Percentiles rank a stretch among this genome's conserved stretches.
Evolutionary conservation across 2,329 filamentous ascomycete genomes (phyloP).

Genomic region (Stagonosporopsis cucurbitacearum): DNA sequence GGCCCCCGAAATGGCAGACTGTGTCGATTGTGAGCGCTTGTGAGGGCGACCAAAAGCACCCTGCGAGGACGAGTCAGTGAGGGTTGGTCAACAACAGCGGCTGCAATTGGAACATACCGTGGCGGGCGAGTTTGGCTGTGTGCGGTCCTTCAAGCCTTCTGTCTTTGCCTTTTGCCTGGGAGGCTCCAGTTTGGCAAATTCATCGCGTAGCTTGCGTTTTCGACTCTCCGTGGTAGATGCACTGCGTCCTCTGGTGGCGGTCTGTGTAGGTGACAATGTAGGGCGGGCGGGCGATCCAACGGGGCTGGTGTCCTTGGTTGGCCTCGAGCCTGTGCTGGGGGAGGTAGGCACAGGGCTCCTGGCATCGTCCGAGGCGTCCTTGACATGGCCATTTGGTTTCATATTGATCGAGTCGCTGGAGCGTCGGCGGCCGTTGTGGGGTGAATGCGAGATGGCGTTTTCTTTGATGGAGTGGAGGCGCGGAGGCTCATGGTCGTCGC

Average conservation of each 20-base stretch:
- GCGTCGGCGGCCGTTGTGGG: slow-evolving; percentile 36
- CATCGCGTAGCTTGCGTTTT: slow-evolving; percentile 50
- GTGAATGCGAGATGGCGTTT: slow-evolving; percentile 32
- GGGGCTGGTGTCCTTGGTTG: slow-evolving; percentile 46
- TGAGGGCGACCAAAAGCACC: slow-evolving; percentile 43
- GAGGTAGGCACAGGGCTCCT: slow-evolving; percentile 46
- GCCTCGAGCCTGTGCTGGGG: slow-evolving; percentile 44
- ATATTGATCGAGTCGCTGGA: slow-evolving; percentile 30
- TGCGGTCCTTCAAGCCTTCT: slow-evolving; percentile 42
- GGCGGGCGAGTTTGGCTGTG: slow-evolving; percentile 44
- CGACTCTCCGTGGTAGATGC: slow-evolving; percentile 47
- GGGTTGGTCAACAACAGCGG: too few relatives aligned
- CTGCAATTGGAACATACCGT: slow-evolving; percentile 17
- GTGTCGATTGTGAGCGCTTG: slow-evolving; percentile 49
- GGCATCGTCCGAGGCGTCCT: slow-evolving; percentile 39
- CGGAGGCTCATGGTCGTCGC: slow-evolving; percentile 36
- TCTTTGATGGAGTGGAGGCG: slow-evolving; percentile 40
- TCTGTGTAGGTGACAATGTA: slow-evolving; percentile 35
- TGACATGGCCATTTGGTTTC: slow-evolving; percentile 39
- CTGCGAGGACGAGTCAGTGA: slow-evolving; percentile 3
- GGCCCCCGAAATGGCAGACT: slow-evolving; percentile 40
- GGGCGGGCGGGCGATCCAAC: slow-evolving; percentile 36
- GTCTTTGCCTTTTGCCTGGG: slow-evolving; percentile 50
- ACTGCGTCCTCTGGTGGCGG: slow-evolving; percentile 44
- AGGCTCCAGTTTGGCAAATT: slow-evolving; percentile 46